Conservation (phyloP, 2,329 filamentous ascomycete genomes). For the Huntiella savannae region DNA sequence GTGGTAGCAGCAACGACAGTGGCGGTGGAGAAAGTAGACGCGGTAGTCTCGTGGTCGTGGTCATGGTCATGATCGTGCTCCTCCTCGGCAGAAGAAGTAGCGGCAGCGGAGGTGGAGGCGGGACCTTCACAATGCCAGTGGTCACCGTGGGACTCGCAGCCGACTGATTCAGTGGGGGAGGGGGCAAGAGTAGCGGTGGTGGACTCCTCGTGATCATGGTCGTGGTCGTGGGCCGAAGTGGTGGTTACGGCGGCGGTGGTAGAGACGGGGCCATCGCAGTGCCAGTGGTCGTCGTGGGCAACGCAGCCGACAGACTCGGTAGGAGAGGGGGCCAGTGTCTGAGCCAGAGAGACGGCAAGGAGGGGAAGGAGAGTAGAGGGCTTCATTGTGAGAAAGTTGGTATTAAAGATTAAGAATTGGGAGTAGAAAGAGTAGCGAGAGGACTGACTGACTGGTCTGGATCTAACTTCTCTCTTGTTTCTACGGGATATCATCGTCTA, state of each 20-base stretch:
- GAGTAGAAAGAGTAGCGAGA: too few relatives aligned
- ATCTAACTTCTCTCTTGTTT: too few relatives aligned
- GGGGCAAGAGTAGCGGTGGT: conserved; percentile 11
- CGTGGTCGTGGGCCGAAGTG: neutral
- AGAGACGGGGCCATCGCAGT: conserved; percentile 12
- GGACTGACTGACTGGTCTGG: too few relatives aligned
- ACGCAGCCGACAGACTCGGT: conserved; percentile 19
- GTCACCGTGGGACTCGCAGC: conserved; percentile 21
- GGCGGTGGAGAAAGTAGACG: neutral
- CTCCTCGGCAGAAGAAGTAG: neutral
- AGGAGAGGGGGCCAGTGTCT: conserved; percentile 14
- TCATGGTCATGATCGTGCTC: conserved; percentile 11
- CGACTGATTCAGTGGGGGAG: conserved; percentile 18
- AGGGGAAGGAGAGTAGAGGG: conserved; percentile 4
- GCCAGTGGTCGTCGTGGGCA: conserved; percentile 21
- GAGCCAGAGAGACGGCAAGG: conserved; percentile 9
- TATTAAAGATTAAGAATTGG: too few relatives aligned
- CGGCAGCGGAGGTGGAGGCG: neutral
- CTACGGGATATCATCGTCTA: too few relatives aligned
- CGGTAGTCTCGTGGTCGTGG: conserved; percentile 9
- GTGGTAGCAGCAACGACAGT: too few relatives aligned
- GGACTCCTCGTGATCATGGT: neutral
- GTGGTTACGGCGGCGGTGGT: neutral
- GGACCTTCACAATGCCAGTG: conserved; percentile 17
- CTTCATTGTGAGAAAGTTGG: neutral